These are phyloP conservation scores for Sugiyamaella castrensis DNA, from an alignment of 1,139 yeast genomes.

Conservation along the genomic window DNA sequence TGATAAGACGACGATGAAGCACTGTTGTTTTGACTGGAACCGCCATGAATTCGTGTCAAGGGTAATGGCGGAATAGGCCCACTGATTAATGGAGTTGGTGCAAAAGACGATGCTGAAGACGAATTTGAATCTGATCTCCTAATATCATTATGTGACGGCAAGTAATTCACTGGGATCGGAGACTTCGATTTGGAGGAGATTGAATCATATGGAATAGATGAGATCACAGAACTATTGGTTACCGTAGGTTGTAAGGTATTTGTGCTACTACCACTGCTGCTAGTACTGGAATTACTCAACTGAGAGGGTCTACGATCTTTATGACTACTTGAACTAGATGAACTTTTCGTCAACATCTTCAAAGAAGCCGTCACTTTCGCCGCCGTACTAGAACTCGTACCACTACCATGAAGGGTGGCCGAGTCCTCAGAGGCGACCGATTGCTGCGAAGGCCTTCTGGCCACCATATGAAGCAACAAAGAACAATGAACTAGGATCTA, in stretches of 20 bases:
- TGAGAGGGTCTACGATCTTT: slow-evolving; percentile 11
- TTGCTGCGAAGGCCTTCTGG: slow-evolving; percentile 14
- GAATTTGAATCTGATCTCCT: slow-evolving; percentile 12
- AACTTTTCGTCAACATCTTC: slow-evolving; percentile 5
- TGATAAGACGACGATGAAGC: slow-evolving; percentile 1
- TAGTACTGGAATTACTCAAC: slow-evolving; percentile 6
- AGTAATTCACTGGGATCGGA: slow-evolving; percentile 30
- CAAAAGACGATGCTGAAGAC: slow-evolving; percentile 15
- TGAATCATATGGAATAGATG: slow-evolving; percentile 29
- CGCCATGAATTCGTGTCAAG: slow-evolving; percentile 16
- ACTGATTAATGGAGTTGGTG: slow-evolving; percentile 27
- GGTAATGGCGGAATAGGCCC: slow-evolving; percentile 34
- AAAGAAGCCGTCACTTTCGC: slow-evolving; percentile 7
- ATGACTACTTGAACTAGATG: slow-evolving; percentile 6
- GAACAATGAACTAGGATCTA: too few relatives aligned
- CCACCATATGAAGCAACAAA: slow-evolving; percentile 10
- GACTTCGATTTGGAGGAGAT: slow-evolving; percentile 25
- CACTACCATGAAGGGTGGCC: neutral
- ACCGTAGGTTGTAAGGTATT: slow-evolving; percentile 4
- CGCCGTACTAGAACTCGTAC: neutral
- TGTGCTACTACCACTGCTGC: slow-evolving; percentile 5
- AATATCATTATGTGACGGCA: slow-evolving; percentile 24
- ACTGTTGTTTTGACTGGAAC: slow-evolving; percentile 2
- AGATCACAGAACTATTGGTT: slow-evolving; percentile 10
- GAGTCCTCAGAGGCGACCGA: slow-evolving; percentile 15